Conservation (phyloP, 1,284 basidiomycete genomes). For the Marasmius fiardii region DNA sequence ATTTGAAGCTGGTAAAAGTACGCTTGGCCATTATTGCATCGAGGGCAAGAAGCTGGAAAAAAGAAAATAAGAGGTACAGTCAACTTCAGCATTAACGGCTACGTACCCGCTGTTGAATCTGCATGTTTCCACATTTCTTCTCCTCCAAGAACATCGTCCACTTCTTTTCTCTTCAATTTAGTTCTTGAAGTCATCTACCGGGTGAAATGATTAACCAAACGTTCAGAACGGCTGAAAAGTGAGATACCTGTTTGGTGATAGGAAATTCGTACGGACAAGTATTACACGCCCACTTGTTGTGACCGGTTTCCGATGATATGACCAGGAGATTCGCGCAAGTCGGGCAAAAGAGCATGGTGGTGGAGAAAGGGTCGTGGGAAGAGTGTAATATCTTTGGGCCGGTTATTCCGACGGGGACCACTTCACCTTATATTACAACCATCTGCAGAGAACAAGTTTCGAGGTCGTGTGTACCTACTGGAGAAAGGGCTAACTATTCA, state of each 20-base stretch:
- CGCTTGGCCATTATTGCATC: conserved; percentile 86
- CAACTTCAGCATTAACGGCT: conserved; percentile 1
- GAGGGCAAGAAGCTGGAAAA: conserved; percentile 73
- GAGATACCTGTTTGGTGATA: conserved; percentile 71
- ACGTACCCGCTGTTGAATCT: conserved; percentile 79
- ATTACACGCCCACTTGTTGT: conserved; percentile 92
- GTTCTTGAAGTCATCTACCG: conserved; percentile 91
- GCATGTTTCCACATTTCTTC: conserved; percentile 96
- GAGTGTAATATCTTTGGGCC: too few species aligned
- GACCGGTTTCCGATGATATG: conserved; percentile 70
- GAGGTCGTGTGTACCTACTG: too few species aligned
- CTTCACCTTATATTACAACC: too few species aligned
- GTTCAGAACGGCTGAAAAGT: background rate
- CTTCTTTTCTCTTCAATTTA: conserved; percentile 78
- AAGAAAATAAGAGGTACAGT: conserved; percentile 1
- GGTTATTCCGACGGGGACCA: too few species aligned
- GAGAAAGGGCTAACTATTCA: too few species aligned
- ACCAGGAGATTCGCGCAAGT: conserved; percentile 92
- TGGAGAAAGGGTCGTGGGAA: too few species aligned
- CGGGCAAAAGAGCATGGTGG: conserved; percentile 87
- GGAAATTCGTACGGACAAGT: conserved; percentile 96
- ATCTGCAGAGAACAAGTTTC: too few species aligned
- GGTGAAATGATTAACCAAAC: background rate
- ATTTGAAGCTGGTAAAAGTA: conserved; percentile 98
- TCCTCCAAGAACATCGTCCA: conserved; percentile 93